Evolutionary conservation across 2,329 filamentous ascomycete genomes (phyloP), one percentile per base, ranked within the genome.

Genomic region (Paraphoma chrysanthemicola): DNA sequence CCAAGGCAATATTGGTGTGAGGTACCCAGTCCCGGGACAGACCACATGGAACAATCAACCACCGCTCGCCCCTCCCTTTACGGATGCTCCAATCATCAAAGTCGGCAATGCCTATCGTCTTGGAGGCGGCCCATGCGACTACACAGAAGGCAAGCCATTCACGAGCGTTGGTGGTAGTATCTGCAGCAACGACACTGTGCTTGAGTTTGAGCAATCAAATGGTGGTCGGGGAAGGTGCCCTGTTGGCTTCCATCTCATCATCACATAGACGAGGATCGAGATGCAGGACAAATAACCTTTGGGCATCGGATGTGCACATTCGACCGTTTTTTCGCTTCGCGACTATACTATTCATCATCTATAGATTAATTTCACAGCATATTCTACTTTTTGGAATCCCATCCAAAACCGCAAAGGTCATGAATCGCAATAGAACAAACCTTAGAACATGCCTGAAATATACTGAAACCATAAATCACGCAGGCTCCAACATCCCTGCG

Each of bases 81-180:
- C 48, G 11, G 61, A 64, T 51, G 58, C 61, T 14, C 61, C 61
- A 2, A 0, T 56, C 11, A 60, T 64, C 42, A 53, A 57, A n/a
- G 41, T 59, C 12, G 59, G 59, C n/a, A 56, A 62, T 14, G 61
- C 61, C 1, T 64, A 64, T 29, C 58, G 61, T 46, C 56, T 64
- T 17, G 61, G 61, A 36, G 61, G 61, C 14, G 61, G 61, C 7
- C 61, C 61, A 16, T 64, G 61, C 51, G 61, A 64, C 33, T 64
- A 55, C 53, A 57, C 12, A 12, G 44, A 49, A 36, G 60, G 57
- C 17, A 42, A 60, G 44, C 36, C 46, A 1, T 63, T 63, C 38
- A 47, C 60, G 3, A 60, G 57, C 38, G 60, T 63, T 31, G 60
- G 60, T 28, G 60, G 60, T 16, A 56, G 54, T 30, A 59, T 63